phyloP scores from a whole-genome alignment of 2,329 filamentous ascomycete genomes.

The Arthrinium phaeospermum region DNA sequence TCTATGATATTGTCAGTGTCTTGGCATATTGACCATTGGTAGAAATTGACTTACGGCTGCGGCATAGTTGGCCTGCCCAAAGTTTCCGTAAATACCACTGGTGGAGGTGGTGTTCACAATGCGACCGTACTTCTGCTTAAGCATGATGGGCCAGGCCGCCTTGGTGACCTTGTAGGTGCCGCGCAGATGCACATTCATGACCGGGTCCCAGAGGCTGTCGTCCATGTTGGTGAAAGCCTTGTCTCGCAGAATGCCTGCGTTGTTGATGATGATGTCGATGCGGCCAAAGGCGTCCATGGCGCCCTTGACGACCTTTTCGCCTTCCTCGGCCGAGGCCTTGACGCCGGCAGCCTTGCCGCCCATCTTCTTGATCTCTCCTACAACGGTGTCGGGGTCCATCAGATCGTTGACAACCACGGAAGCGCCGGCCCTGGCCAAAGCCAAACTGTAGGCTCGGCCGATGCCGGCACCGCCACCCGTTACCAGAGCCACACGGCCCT shows the following conservation, averaged over 20 bases:
- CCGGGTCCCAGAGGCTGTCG: slow-evolving; percentile 89
- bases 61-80: slow-evolving; percentile 97
- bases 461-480: slow-evolving; percentile 91
- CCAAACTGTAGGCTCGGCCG: slow-evolving; percentile 86
- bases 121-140: slow-evolving; percentile 98
- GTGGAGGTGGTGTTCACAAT: slow-evolving; percentile 97
- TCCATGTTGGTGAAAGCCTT: slow-evolving; percentile 99
- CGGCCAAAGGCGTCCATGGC: slow-evolving; percentile 94
- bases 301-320: slow-evolving; percentile 87
- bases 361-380: slow-evolving; percentile 87
- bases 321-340: slow-evolving; percentile 92
- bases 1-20: slow-evolving; percentile 52
- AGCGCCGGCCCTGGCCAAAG: slow-evolving; percentile 84
- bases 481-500: slow-evolving; percentile 82
- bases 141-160: slow-evolving; percentile 95
- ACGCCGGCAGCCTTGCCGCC: slow-evolving; percentile 91
- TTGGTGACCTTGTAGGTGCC: slow-evolving; percentile 97
- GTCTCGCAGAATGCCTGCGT: slow-evolving; percentile 95
- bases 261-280: slow-evolving; percentile 96
- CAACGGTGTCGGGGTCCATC: slow-evolving; percentile 87
- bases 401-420: slow-evolving; percentile 95
- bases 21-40: slow-evolving; percentile 22
- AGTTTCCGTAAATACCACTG: slow-evolving; percentile 98
- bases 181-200: slow-evolving; percentile 89
- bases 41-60: slow-evolving; percentile 69